Base-by-base conservation (phyloP, 768 basidiomycete species). In the Suillus discolor region DNA sequence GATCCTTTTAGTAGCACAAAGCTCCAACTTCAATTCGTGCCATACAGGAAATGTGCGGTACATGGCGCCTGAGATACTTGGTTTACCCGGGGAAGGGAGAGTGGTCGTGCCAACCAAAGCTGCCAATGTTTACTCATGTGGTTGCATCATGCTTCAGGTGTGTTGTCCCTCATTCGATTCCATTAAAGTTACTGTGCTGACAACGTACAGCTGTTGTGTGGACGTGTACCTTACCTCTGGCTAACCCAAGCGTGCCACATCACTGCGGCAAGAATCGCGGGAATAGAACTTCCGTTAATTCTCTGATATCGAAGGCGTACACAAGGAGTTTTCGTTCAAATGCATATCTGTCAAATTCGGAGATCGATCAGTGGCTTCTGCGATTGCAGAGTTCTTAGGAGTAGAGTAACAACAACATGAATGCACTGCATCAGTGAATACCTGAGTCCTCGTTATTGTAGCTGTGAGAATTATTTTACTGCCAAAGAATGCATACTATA, bases 111-210 rank as follows among this genome's bases (percentile, higher is more conserved):
- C 69, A 11, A 78, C 79, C 15, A 44, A 31, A 54, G 68, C 66
- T 25, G 70, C 76, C 1, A 79, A 80, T 68, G 63, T 74, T 16
- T 81, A 77, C 8, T 82, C 81, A 0, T 81, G 79, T 65, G 81
- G 81, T 7, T 79, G 80, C 66, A 77, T 82, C 25, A 70, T 71
- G 41, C 44, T 64, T 12, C 66, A 66, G 66, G 62, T 57, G 80
- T 38, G 36, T 60, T 4, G 28, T 78, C 71, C 75, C 81, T 18
- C 79, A 81, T 47, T n/a, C 25, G 15, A 4, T 57, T 42, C 9
- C 1, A 3, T 55, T 6, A 3, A 12, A 47, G 11, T 23, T 47
- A 0, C 8, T 3, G 12, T 7, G n/a, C 12, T 69, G 34, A 11
- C 42, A 42, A 47, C 31, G 0, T 47, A 6, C 47, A 75, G 74